Conservation (phyloP, 129 eudicot genomes). For the Chrysanthemum lavandulifolium region DNA sequence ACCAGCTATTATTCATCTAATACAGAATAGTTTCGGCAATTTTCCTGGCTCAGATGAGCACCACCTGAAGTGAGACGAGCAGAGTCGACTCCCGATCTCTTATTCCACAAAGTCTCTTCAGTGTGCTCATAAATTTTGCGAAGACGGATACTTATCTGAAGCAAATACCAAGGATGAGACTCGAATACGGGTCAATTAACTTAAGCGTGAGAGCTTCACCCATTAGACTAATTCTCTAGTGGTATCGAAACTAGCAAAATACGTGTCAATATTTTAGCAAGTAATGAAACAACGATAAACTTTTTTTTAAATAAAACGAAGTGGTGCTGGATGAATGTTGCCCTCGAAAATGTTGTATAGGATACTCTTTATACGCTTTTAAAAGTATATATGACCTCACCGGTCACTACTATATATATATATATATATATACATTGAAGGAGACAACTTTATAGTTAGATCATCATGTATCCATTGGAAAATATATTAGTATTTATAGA, state of each 20-base stretch:
- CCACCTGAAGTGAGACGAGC: too few relatives aligned
- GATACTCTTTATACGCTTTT: background rate
- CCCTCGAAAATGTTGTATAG: background rate
- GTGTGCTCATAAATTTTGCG: too few relatives aligned
- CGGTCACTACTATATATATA: background rate
- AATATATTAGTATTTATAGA: background rate
- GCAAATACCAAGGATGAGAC: too few relatives aligned
- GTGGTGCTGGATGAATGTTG: constrained; percentile 1
- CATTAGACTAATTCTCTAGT: too few relatives aligned
- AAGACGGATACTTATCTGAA: too few relatives aligned
- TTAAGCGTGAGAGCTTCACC: too few relatives aligned
- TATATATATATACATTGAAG: background rate
- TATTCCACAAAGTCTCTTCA: too few relatives aligned
- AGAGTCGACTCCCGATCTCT: too few relatives aligned
- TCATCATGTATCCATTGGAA: background rate
- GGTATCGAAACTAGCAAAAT: background rate
- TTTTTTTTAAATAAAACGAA: background rate
- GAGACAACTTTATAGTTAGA: constrained; percentile 6
- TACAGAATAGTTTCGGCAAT: too few relatives aligned
- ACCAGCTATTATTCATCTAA: too few relatives aligned
- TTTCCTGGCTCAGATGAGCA: too few relatives aligned
- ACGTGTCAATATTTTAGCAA: background rate
- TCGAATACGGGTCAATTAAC: too few relatives aligned
- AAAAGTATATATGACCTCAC: constrained; percentile 1
- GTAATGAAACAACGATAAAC: background rate